Evolutionary conservation across 2,329 filamentous ascomycete species (phyloP), one percentile per base, ranked within the genome.

Genomic region (Apiospora phragmitis): DNA sequence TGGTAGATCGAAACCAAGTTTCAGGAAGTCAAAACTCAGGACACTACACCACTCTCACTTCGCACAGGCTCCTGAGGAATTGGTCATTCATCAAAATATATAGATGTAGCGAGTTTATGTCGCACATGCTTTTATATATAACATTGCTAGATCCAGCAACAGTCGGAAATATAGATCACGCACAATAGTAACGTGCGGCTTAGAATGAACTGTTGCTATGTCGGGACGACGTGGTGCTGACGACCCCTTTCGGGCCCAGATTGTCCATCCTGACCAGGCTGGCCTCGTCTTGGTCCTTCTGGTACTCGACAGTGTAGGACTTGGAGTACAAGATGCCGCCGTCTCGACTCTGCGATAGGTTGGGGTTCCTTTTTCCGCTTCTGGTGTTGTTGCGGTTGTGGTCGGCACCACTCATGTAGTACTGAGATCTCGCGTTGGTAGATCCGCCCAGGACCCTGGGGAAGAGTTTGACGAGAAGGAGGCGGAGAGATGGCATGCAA

Each of bases 401-500:
- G 9, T 49, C 67, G 21, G 29, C 11, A 26, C 32, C n/a, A 18
- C 45, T 68, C 29, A 24, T 24, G 12, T 68, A 55, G 67, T 68
- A 68, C 18, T 68, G 43, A 38, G 45, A 21, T 26, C 26, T 38
- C 29, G 29, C 24, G 45, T 38, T 29, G 67, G 47, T n/a, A 8
- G 68, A 62, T 38, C 38, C 45, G 12, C 68, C 70, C 2, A 70
- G 32, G 24, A 70, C 51, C 55, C 66, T 71, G 65, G 70, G 70
- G 24, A 67, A 69, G 43, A 70, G 47, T 16, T 26, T 55, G 38
- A 68, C 70, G 18, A 71, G 68, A 43, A 71, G 49, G 11, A 71
- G 68, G 16, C 70, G 70, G 9, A 71, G 47, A 11, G 70, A 70
- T 8, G 70, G 70, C 70, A 71, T 70, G 68, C 70, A 71, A 21